Base-by-base conservation (phyloP, 495 filamentous ascomycete genomes). In the Xylaria castorea region DNA sequence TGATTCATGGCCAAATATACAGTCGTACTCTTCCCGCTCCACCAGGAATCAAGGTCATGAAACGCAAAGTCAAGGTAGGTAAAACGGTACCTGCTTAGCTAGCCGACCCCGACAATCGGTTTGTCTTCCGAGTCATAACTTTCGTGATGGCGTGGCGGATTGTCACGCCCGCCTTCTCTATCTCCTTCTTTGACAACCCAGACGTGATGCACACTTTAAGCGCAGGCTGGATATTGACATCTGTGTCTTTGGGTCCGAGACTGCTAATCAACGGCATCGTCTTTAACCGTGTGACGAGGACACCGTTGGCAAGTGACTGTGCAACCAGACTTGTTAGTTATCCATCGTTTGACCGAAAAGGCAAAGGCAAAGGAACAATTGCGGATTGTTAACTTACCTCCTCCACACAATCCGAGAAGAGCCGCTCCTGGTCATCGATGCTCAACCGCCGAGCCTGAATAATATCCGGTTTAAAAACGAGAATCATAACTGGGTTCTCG, bases 141-240 rank as follows among this genome's bases (percentile, higher is more conserved):
- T 97, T 97, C 40, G 95, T 97, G 75, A 98, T 93, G 25, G 95
- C 96, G 83, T 98, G 95, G 65, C 97, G 88, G 71, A 98, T 93
- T 6, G 89, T 92, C 5, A 90, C 88, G 3, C 95, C 96, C 3
- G 96, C 93, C 83, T 94, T 95, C 84, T 99, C 96, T 57, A 94
- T 91, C 81, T 99, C 96, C 84, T 97, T 97, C 85, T 92, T 94
- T 44, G 92, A 92, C 75, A 98, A 86, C 12, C 93, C 96, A 42
- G 87, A 91, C 0, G 94, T 95, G 68, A 97, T 86, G 80, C 95
- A 97, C 22, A 97, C 90, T 84, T 98, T 99, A 70, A 98, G 86
- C 6, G 91, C 93, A 18, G 94, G 93, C 64, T 89, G 84, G 55
- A 93, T 87, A 58, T 87, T 85, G 83, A 88, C 90, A 71, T 87